Percentiles rank a stretch among this genome's conserved stretches.
Conservation (phyloP, 2,329 filamentous ascomycete species). For the Botrytis sinoallii region DNA sequence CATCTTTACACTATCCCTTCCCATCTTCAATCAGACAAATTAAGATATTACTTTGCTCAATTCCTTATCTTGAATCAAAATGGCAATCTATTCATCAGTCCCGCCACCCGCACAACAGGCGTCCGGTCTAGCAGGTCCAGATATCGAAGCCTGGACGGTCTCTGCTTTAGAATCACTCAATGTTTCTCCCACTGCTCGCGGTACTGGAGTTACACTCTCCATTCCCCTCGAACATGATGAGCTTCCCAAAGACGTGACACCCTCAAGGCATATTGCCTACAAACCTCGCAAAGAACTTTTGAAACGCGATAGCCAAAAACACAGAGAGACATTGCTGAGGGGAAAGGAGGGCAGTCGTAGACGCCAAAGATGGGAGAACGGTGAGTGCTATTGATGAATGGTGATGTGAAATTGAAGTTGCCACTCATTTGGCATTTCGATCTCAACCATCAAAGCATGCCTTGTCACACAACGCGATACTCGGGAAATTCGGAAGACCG, state of each 20-base stretch:
- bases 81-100: slow-evolving; percentile 54
- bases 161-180: slow-evolving; percentile 54
- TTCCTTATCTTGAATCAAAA: slow-evolving; percentile 31
- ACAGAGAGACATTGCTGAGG: slow-evolving; percentile 57
- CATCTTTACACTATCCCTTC: not conserved
- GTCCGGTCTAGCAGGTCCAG: slow-evolving; percentile 41
- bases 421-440: not conserved
- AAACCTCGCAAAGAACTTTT: slow-evolving; percentile 38
- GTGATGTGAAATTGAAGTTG: not conserved
- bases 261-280: slow-evolving; percentile 35
- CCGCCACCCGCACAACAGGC: slow-evolving; percentile 46
- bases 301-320: slow-evolving; percentile 59
- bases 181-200: slow-evolving; percentile 54
- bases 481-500: slow-evolving; percentile 19
- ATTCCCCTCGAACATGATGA: slow-evolving; percentile 68
- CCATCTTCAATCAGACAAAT: not conserved
- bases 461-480: slow-evolving; percentile 20
- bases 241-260: slow-evolving; percentile 27
- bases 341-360: slow-evolving; percentile 88
- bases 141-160: slow-evolving; percentile 67
- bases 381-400: slow-evolving; percentile 47
- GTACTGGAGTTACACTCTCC: slow-evolving; percentile 61
- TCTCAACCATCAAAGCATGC: slow-evolving; percentile 3
- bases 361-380: slow-evolving; percentile 91
- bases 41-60: not conserved